phyloP scores from a whole-genome alignment of 2,329 filamentous ascomycete species.

The Colletotrichum zoysiae region DNA sequence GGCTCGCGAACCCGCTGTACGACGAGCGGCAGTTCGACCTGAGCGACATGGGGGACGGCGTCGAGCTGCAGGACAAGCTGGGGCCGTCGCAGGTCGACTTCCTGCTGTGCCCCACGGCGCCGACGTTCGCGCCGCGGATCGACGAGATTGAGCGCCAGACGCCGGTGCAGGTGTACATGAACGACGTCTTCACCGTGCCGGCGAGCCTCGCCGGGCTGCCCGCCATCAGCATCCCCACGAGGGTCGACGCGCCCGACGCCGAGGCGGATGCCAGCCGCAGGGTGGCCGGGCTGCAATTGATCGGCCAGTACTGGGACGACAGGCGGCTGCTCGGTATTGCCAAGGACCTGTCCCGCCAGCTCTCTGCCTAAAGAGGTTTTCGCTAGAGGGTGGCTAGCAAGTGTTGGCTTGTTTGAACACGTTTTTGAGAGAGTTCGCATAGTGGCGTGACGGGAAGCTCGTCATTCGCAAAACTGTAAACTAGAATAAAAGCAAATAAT shows the following conservation, averaged over 20 bases:
- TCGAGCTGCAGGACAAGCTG: constrained; percentile 66
- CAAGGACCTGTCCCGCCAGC: constrained; percentile 54
- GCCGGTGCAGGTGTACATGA: constrained; percentile 84
- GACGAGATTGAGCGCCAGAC: constrained; percentile 67
- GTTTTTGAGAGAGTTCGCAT: neutral
- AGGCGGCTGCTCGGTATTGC: constrained; percentile 71
- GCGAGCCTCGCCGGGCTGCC: constrained; percentile 93
- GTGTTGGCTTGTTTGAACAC: neutral
- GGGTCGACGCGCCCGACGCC: constrained; percentile 68
- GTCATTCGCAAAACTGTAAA: constrained; percentile 4
- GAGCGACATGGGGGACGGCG: constrained; percentile 68
- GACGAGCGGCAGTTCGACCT: constrained; percentile 67
- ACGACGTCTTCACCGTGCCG: constrained; percentile 96
- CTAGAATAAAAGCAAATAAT: constrained; percentile 31
- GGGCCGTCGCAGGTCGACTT: constrained; percentile 81
- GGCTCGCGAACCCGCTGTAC: constrained; percentile 75
- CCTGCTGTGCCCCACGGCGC: constrained; percentile 87
- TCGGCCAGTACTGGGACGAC: constrained; percentile 87
- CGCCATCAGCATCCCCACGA: constrained; percentile 84
- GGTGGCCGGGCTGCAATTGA: constrained; percentile 75
- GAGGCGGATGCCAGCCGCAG: constrained; percentile 50
- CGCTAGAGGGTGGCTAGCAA: neutral
- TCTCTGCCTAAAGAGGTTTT: constrained; percentile 37
- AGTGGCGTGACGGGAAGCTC: neutral
- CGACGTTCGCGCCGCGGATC: constrained; percentile 77